Base-by-base conservation (phyloP, 192 early-diverging fungal genomes). In the Entophlyctis helioformis region DNA sequence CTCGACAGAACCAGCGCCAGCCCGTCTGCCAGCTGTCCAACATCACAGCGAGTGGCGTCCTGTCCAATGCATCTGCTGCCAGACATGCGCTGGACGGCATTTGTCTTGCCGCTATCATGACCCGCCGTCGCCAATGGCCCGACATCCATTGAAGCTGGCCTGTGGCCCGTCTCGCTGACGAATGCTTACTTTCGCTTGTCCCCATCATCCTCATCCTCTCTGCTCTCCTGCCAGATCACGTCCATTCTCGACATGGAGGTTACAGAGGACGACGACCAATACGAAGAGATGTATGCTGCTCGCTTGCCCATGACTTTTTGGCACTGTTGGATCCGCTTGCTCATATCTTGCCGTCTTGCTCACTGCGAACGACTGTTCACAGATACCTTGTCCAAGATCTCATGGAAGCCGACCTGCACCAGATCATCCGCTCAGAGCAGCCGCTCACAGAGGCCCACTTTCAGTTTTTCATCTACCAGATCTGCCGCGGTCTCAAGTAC, bases 401-500 rank as follows among this genome's bases (percentile, higher is more conserved):
- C 26, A 80, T 93, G 81, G 90, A 91, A 53, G 85, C 85, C 8
- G 89, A 92, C 57, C 56, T 92, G 45, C 85, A 92, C 62, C 84
- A 86, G 35, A 85, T 91, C 58, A 87, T 93, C 62, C 80, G 82
- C 51, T 81, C 82, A 19, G 63, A 72, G 42, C 88, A 89, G 59
- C 60, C 71, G 7, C 55, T 91, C 38, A 80, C 81, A n/a, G 85
- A 91, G 52, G 85, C 78, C 32, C 88, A 91, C 61, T 87, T 74
- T 51, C 89, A 93, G 62, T 87, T 84, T 65, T 93, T 93, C 56
- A 60, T 85, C 45, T 93, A 93, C 65, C 90, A 93, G 60, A 78
- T 86, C 16, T 74, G 83, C 45, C 69, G 87, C 32, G 90, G 85
- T 31, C 67, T 93, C 44, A 93, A 93, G 72, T 90, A 85, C 69